These are phyloP conservation scores for Xylaria grammica DNA, from an alignment of 495 filamentous ascomycete genomes.

Conservation along the genomic window DNA sequence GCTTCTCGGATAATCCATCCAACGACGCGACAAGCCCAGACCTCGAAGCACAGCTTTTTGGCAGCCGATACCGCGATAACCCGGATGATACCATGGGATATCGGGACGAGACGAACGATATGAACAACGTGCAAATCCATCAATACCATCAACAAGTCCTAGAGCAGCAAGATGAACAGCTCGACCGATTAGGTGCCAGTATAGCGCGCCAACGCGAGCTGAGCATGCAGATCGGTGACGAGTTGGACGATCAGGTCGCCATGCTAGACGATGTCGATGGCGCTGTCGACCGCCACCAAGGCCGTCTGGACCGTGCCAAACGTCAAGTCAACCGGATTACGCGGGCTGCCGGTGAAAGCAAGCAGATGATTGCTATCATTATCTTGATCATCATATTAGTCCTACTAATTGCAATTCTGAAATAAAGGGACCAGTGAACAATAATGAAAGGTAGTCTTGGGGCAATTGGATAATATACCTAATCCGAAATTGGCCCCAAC, in stretches of 20 bases:
- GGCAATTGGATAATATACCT: not conserved
- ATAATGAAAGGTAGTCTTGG: not conserved
- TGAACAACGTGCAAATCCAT: slow-evolving; percentile 88
- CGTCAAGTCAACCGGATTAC: slow-evolving; percentile 72
- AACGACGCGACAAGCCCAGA: slow-evolving; percentile 47
- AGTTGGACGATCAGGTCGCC: slow-evolving; percentile 86
- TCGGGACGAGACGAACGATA: slow-evolving; percentile 41
- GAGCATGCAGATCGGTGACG: slow-evolving; percentile 94
- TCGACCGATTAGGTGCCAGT: slow-evolving; percentile 83
- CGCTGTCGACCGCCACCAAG: slow-evolving; percentile 79
- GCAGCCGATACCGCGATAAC: slow-evolving; percentile 59
- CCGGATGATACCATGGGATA: slow-evolving; percentile 60
- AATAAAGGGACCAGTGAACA: slow-evolving; percentile 48
- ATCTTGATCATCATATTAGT: slow-evolving; percentile 78
- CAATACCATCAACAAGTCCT: slow-evolving; percentile 79
- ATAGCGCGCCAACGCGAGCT: slow-evolving; percentile 93
- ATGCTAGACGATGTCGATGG: slow-evolving; percentile 88
- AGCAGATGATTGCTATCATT: slow-evolving; percentile 78
- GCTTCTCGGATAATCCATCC: slow-evolving; percentile 75
- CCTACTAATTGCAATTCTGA: slow-evolving; percentile 77
- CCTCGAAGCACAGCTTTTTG: slow-evolving; percentile 67
- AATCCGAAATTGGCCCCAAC: not conserved
- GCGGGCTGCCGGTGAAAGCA: slow-evolving; percentile 75
- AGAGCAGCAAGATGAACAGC: slow-evolving; percentile 85
- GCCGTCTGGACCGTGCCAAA: slow-evolving; percentile 73